phyloP scores from a whole-genome alignment of 768 basidiomycete species.

The Royoungia palumana region DNA sequence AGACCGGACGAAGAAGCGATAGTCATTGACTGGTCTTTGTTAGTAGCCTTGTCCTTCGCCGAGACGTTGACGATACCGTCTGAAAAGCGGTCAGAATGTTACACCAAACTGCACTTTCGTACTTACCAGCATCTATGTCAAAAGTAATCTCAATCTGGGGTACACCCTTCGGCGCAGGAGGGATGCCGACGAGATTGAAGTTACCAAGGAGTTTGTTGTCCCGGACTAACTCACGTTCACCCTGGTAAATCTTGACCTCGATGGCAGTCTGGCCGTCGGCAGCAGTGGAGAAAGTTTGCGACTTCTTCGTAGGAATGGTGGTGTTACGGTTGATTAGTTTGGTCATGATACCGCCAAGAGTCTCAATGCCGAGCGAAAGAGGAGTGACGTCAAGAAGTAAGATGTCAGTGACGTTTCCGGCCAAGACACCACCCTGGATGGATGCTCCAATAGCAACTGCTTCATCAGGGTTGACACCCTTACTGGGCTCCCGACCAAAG shows the following conservation, averaged over 20 bases:
- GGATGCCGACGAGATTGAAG: constrained; percentile 99
- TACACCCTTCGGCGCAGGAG: constrained; percentile 72
- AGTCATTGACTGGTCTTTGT: constrained; percentile 93
- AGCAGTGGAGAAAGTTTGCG: constrained; percentile 97
- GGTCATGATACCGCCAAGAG: constrained; percentile 99
- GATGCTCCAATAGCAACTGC: constrained; percentile 98
- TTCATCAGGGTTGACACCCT: constrained; percentile 99
- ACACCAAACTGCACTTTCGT: not conserved
- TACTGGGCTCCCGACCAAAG: constrained; percentile 95
- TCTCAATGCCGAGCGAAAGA: constrained; percentile 92
- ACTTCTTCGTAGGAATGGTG: constrained; percentile 99
- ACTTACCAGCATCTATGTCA: constrained; percentile 90
- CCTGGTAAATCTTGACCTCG: constrained; percentile 99
- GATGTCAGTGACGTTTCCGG: constrained; percentile 95
- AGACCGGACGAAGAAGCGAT: constrained; percentile 97
- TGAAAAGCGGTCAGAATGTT: constrained; percentile 20
- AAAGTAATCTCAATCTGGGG: constrained; percentile 86
- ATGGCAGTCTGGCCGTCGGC: constrained; percentile 99
- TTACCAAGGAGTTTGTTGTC: constrained; percentile 99
- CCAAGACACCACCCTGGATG: constrained; percentile 96
- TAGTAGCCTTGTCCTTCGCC: constrained; percentile 91
- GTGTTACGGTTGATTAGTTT: constrained; percentile 98
- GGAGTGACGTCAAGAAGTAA: constrained; percentile 95
- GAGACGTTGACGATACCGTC: constrained; percentile 97
- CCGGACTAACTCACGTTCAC: constrained; percentile 96